phyloP scores from a whole-genome alignment of 2,329 filamentous ascomycete genomes.

The Botryosphaeria dothidea region DNA sequence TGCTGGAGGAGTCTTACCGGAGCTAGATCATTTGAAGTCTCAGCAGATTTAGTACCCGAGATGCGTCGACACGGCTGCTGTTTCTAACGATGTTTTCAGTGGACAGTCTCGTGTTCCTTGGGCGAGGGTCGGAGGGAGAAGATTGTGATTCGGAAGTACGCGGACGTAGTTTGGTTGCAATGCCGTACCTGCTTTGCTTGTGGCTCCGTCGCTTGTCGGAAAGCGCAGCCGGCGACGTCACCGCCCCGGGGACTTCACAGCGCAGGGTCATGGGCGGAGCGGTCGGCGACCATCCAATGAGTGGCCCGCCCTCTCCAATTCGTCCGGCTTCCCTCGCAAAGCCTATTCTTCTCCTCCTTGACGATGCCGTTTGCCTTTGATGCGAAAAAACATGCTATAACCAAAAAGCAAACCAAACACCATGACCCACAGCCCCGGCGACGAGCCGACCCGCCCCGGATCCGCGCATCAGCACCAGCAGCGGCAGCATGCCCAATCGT shows the following conservation, averaged over 20 bases:
- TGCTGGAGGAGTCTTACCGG: too few relatives aligned
- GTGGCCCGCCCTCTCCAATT: background rate
- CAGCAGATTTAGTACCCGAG: too few relatives aligned
- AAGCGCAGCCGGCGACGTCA: background rate
- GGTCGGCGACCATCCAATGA: conserved; percentile 1
- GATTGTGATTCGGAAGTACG: too few relatives aligned
- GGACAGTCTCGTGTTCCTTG: too few relatives aligned
- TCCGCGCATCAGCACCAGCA: background rate
- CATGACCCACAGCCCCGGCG: background rate
- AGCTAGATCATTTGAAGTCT: too few relatives aligned
- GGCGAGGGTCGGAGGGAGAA: too few relatives aligned
- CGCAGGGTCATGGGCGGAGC: background rate
- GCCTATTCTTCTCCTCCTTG: too few relatives aligned
- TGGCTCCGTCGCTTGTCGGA: too few relatives aligned
- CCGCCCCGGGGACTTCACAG: background rate
- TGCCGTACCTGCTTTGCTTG: too few relatives aligned
- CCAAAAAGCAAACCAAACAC: background rate
- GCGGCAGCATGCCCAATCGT: background rate
- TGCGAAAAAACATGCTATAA: background rate
- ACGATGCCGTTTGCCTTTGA: background rate
- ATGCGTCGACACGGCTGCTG: too few relatives aligned
- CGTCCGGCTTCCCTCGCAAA: background rate
- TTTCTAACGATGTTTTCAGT: too few relatives aligned
- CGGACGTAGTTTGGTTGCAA: too few relatives aligned
- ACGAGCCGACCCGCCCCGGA: conserved; percentile 8